A percentile compares a stretch with the other conserved stretches of the same genome.
These are phyloP conservation scores for Corylus americana DNA, from an alignment of 306 rosid genomes.

Conservation along the genomic window DNA sequence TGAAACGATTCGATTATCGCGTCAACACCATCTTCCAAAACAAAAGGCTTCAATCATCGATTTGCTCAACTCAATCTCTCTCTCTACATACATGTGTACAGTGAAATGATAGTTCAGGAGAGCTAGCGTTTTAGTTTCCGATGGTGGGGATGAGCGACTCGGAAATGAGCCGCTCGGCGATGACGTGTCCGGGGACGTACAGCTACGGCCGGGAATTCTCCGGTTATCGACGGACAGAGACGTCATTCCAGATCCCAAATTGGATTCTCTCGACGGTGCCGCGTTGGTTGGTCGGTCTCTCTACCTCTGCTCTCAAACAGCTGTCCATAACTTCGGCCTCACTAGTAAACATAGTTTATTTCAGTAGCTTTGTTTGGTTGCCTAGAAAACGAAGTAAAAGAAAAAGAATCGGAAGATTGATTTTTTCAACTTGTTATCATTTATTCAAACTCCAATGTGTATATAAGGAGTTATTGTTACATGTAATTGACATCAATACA, in stretches of 20 bases:
- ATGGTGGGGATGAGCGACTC: slow-evolving; percentile 71
- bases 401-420: neutral
- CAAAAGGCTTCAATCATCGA: neutral
- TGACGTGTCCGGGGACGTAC: slow-evolving; percentile 24
- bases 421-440: no score
- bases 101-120: neutral
- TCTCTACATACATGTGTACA: neutral
- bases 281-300: slow-evolving; percentile 58
- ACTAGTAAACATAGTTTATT: slow-evolving; percentile 31
- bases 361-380: neutral
- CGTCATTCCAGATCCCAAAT: slow-evolving; percentile 28
- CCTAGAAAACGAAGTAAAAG: neutral
- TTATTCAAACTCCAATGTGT: no score
- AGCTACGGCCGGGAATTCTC: slow-evolving; percentile 65
- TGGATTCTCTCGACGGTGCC: slow-evolving; percentile 57
- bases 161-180: slow-evolving; percentile 4
- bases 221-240: slow-evolving; percentile 33
- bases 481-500: no score
- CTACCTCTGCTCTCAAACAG: slow-evolving; percentile 59
- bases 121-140: slow-evolving; percentile 9
- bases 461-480: no score
- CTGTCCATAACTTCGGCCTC: slow-evolving; percentile 69
- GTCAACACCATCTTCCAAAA: neutral
- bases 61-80: neutral
- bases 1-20: neutral